Base-by-base conservation (phyloP, 495 filamentous ascomycete genomes). In the Daldinia grandis region DNA sequence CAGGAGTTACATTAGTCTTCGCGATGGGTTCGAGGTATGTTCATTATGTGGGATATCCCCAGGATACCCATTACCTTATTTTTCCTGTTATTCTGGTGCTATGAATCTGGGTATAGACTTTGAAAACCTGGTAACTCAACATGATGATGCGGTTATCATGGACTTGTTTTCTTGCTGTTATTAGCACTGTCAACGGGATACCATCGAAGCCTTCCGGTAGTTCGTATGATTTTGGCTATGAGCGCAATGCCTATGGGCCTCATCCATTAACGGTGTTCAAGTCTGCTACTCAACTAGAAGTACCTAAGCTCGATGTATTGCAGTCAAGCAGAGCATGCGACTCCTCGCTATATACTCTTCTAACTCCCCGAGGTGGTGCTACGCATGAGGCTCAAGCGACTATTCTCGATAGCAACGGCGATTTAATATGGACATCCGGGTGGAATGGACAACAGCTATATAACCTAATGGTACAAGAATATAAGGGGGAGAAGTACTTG, bases 401-500 rank as follows among this genome's bases (percentile, higher is more conserved):
- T 77, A 83, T 85, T 31, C 60, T 85, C 9, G 83, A 84, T 66
- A 65, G 74, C 24, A 68, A 81, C 40, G 83, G 83, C 2, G 74
- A 81, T 73, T 56, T 84, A 25, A 77, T 84, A 17, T 84, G 83
- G 82, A 80, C 78, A 15, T 77, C 74, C 38, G 47, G 69, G 4
- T 69, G 74, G 57, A 58, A 38, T 0, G 78, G 80, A 55, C 61
- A 74, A 15, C 76, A 76, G 21, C 73, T 79, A 9, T 84, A 83
- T 58, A 82, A 83, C 64, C 47, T 82, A 15, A 79, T 82, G 65
- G 75, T 83, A 1, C 76, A 81, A 19, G 69, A 60, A 5, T 85
- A 78, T 42, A 80, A 77, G 47, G 81, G 78, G 5, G 72, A 80
- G 66, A 73, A 75, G 4, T 85, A 84, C 73, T 63, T 87, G 40